Base-by-base conservation (phyloP, 768 basidiomycete genomes). In the Macrolepiota dolichaula region DNA sequence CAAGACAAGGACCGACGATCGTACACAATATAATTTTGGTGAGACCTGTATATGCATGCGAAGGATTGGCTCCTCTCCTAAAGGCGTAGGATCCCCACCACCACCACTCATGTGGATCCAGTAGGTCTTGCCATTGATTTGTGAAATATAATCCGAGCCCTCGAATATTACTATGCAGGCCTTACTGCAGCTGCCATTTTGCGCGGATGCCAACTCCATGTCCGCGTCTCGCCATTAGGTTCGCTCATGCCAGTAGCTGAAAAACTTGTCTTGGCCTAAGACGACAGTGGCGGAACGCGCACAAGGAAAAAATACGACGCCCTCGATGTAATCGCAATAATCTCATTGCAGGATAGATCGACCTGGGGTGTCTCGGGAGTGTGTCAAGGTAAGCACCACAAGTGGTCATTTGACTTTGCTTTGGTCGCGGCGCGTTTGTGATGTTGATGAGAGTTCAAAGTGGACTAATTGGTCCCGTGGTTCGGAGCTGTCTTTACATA, bases 291-390 rank as follows among this genome's bases (percentile, higher is more conserved):
- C 2, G 73, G 74, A 35, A 72, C 65, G 19, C 70, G 74, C 55
- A 67, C 69, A 3, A 72, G 70, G 52, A 55, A 65, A 10, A 78
- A 19, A 63, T 65, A 44, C 66, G 65, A 7, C 44, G 68, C 5
- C 79, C 78, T 5, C 70, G 70, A 4, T 81, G 77, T 64, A 74
- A 74, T 24, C 73, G 75, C 12, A 67, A 70, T 61, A 71, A 72
- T 12, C 63, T 67, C 35, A 67, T 79, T 6, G 64, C 64, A 47
- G 79, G 79, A 11, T 75, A 78, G 61, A 55, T 81, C 32, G 73
- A 71, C 0, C 53, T 79, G 49, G 68, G 68, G 51, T 66, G 66
- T 37, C 64, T 70, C 3, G 70, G 72, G 17, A 65, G 64, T n/a
- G 67, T 80, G 3, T 76, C 7, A 77, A 78, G 74, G 79, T 80